Evolutionary conservation across 2,329 filamentous ascomycete species (phyloP), one percentile per base, ranked within the genome.

Genomic region (Xylaria sp.): DNA sequence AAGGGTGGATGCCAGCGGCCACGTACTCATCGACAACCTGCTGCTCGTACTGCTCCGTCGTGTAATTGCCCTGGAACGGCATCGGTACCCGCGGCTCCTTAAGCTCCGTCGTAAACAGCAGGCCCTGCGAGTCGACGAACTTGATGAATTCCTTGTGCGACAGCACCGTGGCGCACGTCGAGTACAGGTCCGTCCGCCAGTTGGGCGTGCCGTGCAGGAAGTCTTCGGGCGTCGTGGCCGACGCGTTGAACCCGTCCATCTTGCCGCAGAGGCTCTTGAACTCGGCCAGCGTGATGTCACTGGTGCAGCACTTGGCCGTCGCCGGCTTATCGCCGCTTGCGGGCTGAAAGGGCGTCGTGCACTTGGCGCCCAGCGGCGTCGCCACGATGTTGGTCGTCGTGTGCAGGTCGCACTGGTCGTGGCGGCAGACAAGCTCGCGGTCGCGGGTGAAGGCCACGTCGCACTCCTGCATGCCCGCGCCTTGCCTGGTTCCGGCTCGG

Each of bases 1-100:
- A 72, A 0, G 85, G 79, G 60, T 80, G 73, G 72, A 90, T 83
- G 23, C 79, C 78, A 15, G 81, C 81, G 0, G 74, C 72, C 61
- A 80, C 80, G 77, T 87, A 88, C 55, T 84, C 82, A 69, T 89
- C 82, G 58, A 89, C 81, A 62, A 91, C 76, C 73, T 90, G 86
- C 75, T 89, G 86, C 0, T 85, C 85, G 70, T 85, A 91, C 69
- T 80, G 76, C 67, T 85, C 76, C 71, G 90, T 87, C 0, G 88
- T 91, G 78, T 90, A 91, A 71, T 81, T 72, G 29, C 80, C 80
- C 43, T 79, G 71, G 72, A 89, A 91, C 0, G 89, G 89, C 88
- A 91, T 91, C n/a, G 80, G 71, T n/a, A 91, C 85, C 67, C 84
- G 78, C 35, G 85, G 88, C 0, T 84, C 85, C 79, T 91, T 91